phyloP scores from a whole-genome alignment of 2,329 filamentous ascomycete genomes.

The Colletotrichum sp. region DNA sequence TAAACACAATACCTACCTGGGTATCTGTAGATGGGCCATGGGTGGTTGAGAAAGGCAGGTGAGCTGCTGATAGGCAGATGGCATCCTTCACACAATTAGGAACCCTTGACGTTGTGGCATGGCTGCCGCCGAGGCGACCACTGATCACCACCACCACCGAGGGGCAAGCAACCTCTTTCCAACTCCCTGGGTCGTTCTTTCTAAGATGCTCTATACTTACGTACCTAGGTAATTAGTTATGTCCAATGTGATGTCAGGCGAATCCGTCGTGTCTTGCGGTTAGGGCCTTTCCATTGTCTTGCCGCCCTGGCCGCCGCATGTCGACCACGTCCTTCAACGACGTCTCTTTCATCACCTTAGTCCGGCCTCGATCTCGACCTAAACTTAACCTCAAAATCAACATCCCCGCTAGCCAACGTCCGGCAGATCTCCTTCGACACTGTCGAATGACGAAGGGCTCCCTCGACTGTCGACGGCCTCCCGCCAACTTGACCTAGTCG shows the following conservation, averaged over 20 bases:
- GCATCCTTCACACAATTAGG: not conserved
- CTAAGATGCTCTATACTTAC: too few species aligned
- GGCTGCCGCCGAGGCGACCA: not conserved
- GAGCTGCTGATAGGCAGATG: not conserved
- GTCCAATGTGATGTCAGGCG: not conserved
- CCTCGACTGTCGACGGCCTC: not conserved
- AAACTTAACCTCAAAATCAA: not conserved
- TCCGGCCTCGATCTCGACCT: not conserved
- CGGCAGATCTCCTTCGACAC: not conserved
- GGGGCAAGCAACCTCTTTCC: not conserved
- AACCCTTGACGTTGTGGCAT: not conserved
- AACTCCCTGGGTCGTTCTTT: not conserved
- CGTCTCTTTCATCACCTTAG: not conserved
- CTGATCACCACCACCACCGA: not conserved
- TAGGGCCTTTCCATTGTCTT: not conserved
- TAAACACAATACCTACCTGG: not conserved
- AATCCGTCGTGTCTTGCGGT: not conserved
- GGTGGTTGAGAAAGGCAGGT: not conserved
- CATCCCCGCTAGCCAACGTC: not conserved
- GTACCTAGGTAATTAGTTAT: too few species aligned
- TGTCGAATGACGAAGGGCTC: not conserved
- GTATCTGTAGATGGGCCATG: not conserved
- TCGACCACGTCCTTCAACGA: not conserved
- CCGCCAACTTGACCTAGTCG: not conserved
- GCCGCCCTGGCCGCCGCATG: not conserved